A percentile compares a stretch with the other conserved stretches of the same genome.
phyloP scores from a whole-genome alignment of 108 stramenopile genomes.

The Cyclotella baltica region DNA sequence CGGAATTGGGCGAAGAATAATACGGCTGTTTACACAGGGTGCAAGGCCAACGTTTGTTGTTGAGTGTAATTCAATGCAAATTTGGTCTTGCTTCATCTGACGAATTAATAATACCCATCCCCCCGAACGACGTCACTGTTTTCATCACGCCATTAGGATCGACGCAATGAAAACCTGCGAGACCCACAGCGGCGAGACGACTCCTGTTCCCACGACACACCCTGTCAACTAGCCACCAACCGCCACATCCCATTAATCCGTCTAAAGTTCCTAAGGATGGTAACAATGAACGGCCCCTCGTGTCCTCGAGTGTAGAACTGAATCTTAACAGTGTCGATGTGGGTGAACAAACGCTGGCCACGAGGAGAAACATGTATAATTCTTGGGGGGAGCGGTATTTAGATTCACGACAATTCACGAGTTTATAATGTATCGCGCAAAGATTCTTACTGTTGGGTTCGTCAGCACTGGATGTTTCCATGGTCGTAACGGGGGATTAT shows the following conservation, averaged over 20 bases:
- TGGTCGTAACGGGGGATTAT: slow-evolving; percentile 45
- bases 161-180: slow-evolving; percentile 27
- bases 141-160: no score
- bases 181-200: slow-evolving; percentile 7
- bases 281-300: slow-evolving; percentile 17
- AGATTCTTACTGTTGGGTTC: slow-evolving; percentile 20
- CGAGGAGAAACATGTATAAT: background rate
- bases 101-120: no score
- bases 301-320: slow-evolving; percentile 14
- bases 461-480: slow-evolving; percentile 31
- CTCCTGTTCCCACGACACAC: slow-evolving; percentile 5
- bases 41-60: no score
- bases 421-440: slow-evolving; percentile 11
- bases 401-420: background rate
- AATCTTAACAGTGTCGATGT: background rate
- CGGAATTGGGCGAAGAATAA: no score
- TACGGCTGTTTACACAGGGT: no score
- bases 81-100: no score
- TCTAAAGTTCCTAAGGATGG: slow-evolving; percentile 2
- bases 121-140: no score
- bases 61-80: no score
- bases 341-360: slow-evolving; percentile 3
- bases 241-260: slow-evolving; percentile 17
- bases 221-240: slow-evolving; percentile 34
- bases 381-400: background rate